Conservation (phyloP, 148 eudicot genomes). For the Polygonum maritimum region DNA sequence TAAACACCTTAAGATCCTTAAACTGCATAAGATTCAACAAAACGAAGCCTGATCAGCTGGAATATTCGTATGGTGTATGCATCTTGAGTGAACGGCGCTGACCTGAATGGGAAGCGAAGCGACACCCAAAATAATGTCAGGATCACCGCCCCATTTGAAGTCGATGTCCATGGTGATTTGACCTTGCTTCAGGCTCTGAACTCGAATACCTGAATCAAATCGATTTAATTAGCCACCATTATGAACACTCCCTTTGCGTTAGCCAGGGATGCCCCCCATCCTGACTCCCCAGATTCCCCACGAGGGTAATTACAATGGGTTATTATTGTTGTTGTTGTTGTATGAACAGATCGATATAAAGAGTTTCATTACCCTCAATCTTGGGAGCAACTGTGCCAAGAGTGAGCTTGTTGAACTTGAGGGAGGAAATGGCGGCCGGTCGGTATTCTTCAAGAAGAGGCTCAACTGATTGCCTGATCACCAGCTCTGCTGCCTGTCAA, state of each 20-base stretch:
- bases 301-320: too few relatives aligned
- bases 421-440: slow-evolving; percentile 71
- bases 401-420: slow-evolving; percentile 90
- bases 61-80: background rate
- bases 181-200: slow-evolving; percentile 87
- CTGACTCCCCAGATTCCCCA: too few relatives aligned
- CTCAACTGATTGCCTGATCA: slow-evolving; percentile 90
- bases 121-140: slow-evolving; percentile 68
- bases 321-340: too few relatives aligned
- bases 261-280: too few relatives aligned
- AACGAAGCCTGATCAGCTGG: background rate
- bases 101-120: slow-evolving; percentile 97
- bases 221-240: background rate
- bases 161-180: slow-evolving; percentile 94
- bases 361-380: slow-evolving; percentile 58
- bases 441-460: slow-evolving; percentile 93
- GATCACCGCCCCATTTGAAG: slow-evolving; percentile 96
- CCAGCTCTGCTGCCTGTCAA: slow-evolving; percentile 67
- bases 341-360: too few relatives aligned
- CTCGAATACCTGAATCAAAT: slow-evolving; percentile 60
- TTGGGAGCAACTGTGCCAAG: slow-evolving; percentile 96
- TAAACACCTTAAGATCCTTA: slow-evolving; percentile 91
- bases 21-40: slow-evolving; percentile 31
- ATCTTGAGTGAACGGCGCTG: background rate
- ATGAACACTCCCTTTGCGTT: too few relatives aligned